Conservation (phyloP, 805 yeast genomes). For the Saccharomycopsis guyanensis region DNA sequence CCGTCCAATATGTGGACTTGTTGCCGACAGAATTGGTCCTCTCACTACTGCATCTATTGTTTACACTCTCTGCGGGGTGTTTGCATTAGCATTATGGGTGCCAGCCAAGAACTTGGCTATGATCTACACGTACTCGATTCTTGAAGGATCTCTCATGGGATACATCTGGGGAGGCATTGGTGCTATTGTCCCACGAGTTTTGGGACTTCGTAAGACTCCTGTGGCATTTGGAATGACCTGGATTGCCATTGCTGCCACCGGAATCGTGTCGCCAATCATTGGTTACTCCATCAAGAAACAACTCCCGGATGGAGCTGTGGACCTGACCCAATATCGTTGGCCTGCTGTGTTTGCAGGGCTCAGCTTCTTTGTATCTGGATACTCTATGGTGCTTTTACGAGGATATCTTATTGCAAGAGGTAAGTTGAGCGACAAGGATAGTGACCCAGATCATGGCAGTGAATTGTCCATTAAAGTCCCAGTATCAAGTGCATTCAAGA, state of each 20-base stretch:
- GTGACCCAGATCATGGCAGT: conserved; percentile 27
- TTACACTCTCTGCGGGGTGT: conserved; percentile 33
- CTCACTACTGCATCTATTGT: conserved; percentile 36
- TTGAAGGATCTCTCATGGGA: conserved; percentile 55
- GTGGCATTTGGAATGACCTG: conserved; percentile 45
- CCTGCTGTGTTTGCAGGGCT: conserved; percentile 55
- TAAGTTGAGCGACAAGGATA: conserved; percentile 24
- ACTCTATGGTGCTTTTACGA: conserved; percentile 32
- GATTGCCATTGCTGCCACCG: conserved; percentile 42
- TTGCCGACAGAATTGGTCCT: conserved; percentile 46
- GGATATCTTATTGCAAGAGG: conserved; percentile 52
- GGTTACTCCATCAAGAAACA: conserved; percentile 42
- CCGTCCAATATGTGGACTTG: conserved; percentile 46
- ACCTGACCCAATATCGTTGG: conserved; percentile 33
- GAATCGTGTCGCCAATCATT: conserved; percentile 52
- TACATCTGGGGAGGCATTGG: conserved; percentile 49
- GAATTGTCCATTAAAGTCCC: conserved; percentile 4
- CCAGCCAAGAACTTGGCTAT: conserved; percentile 53
- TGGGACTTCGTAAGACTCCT: conserved; percentile 46
- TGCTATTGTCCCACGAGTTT: conserved; percentile 42
- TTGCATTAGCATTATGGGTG: conserved; percentile 46
- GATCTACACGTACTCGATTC: conserved; percentile 41
- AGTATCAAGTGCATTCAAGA: not conserved
- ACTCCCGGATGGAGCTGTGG: conserved; percentile 9
- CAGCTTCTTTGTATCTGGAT: conserved; percentile 41